These are phyloP conservation scores for Solanum hybrid DNA, from an alignment of 305 asterid species.

Conservation along the genomic window DNA sequence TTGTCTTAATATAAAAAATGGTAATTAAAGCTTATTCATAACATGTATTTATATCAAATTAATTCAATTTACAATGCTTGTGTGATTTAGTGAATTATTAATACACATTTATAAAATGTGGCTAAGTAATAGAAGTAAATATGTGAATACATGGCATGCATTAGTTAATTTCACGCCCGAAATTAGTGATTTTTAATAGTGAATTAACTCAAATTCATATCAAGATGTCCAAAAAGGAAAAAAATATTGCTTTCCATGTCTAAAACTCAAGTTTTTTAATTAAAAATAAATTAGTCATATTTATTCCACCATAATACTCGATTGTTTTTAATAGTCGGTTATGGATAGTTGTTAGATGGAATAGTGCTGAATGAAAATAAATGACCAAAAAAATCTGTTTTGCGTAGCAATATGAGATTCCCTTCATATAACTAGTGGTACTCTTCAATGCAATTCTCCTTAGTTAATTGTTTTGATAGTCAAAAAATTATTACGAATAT, in stretches of 20 bases:
- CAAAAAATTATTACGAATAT: neutral
- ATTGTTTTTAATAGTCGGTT: neutral
- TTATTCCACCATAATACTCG: accelerated
- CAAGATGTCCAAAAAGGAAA: no score
- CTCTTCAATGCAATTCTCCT: neutral
- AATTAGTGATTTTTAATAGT: neutral
- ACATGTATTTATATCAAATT: neutral
- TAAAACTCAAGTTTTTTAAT: neutral
- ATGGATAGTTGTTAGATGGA: neutral
- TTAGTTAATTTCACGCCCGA: neutral
- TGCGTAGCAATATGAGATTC: neutral
- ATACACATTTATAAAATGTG: neutral
- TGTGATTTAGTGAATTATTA: neutral
- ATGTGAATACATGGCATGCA: neutral
- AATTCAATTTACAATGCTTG: neutral
- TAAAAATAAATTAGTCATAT: neutral
- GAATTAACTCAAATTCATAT: neutral
- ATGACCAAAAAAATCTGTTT: neutral
- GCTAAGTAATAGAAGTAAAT: neutral
- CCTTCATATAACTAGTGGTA: neutral
- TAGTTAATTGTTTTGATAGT: neutral
- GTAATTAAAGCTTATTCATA: neutral
- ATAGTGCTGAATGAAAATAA: neutral
- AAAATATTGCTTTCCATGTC: neutral
- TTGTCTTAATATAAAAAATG: neutral